Base-by-base conservation (phyloP, 148 eudicot genomes). In the Drosera capensis region DNA sequence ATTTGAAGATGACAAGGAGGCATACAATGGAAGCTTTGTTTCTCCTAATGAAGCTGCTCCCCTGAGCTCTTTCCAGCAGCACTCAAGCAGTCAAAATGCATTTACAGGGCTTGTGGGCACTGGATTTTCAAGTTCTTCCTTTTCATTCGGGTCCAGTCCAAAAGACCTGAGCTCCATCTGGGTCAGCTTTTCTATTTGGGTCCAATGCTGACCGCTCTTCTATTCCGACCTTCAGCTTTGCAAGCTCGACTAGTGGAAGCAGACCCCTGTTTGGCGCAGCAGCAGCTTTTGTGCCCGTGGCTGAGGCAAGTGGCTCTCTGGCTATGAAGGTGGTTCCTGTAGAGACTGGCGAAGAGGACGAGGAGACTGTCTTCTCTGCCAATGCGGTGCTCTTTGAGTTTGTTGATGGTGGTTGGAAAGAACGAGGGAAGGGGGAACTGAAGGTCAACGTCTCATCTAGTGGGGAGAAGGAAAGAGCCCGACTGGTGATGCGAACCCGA, bases 331-430 rank as follows among this genome's bases (percentile, higher is more conserved):
- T 80, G 64, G 94, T 76, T 26, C 55, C 75, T 1, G 74, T 73
- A 19, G 95, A 85, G 57, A 92, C 99, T 16, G 99, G 99, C 14
- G 99, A 92, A 54, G 99, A 92, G 64, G 78, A 81, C 13, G 99
- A 85, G 57, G 75, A 73, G 41, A 63, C 80, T 2, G 79, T 74
- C 39, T 85, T 92, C 44, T 51, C 76, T 16, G 85, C 99, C 47
- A 94, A 92, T 51, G 78, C 95, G 49, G 70, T 66, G 50, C 64
- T 85, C 26, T 92, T 78, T 51, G 99, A 92, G 78, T 92, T 49
- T 56, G 2, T 54, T 23, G 86, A 81, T 22, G 94, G 85, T 29
- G 71, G 80, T n/a, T 92, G 99, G 99, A 92, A 78, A 59, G 99
- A 85, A 63, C 73, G 95, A 2, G 99, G 99, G 23, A 92, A 92